Conservation (phyloP, 148 eudicot species). For the Amaranthus palmeri region DNA sequence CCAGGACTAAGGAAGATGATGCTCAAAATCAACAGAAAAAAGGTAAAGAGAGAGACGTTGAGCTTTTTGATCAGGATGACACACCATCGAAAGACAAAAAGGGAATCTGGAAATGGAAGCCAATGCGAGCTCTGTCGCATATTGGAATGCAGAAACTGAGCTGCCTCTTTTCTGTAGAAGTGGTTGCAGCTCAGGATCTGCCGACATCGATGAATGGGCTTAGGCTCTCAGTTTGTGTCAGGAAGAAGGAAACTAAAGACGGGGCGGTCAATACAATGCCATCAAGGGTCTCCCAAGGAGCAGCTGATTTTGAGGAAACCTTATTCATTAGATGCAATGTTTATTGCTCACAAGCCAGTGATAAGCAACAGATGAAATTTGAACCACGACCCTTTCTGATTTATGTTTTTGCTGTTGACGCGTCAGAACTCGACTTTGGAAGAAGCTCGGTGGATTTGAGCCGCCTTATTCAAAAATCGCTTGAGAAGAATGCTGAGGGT, state of each 20-base stretch:
- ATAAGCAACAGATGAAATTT: slow-evolving; percentile 38
- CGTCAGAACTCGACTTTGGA: slow-evolving; percentile 82
- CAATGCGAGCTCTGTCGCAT: slow-evolving; percentile 76
- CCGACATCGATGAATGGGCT: slow-evolving; percentile 91
- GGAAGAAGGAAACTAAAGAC: slow-evolving; percentile 85
- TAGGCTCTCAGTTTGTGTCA: slow-evolving; percentile 69
- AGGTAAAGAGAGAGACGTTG: slow-evolving; percentile 22
- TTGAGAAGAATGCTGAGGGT: slow-evolving; percentile 64
- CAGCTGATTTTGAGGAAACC: slow-evolving; percentile 94
- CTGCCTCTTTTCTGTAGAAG: slow-evolving; percentile 88
- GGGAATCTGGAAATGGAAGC: slow-evolving; percentile 96
- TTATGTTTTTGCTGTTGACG: slow-evolving; percentile 72
- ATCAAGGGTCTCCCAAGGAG: slow-evolving; percentile 80
- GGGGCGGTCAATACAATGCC: slow-evolving; percentile 97
- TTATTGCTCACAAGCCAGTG: slow-evolving; percentile 49
- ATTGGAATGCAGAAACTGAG: slow-evolving; percentile 87
- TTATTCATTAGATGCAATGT: slow-evolving; percentile 77
- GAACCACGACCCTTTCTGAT: slow-evolving; percentile 80
- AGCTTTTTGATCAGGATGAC: slow-evolving; percentile 31
- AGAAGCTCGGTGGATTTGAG: slow-evolving; percentile 68
- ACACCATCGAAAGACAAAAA: slow-evolving; percentile 41
- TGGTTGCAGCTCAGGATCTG: slow-evolving; percentile 72
- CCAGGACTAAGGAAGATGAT: slow-evolving; percentile 48
- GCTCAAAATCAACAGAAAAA: slow-evolving; percentile 18
- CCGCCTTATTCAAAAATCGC: slow-evolving; percentile 65